These are phyloP conservation scores for Tolypocladium inflatum DNA, from an alignment of 2,329 filamentous ascomycete genomes.

Conservation along the genomic window DNA sequence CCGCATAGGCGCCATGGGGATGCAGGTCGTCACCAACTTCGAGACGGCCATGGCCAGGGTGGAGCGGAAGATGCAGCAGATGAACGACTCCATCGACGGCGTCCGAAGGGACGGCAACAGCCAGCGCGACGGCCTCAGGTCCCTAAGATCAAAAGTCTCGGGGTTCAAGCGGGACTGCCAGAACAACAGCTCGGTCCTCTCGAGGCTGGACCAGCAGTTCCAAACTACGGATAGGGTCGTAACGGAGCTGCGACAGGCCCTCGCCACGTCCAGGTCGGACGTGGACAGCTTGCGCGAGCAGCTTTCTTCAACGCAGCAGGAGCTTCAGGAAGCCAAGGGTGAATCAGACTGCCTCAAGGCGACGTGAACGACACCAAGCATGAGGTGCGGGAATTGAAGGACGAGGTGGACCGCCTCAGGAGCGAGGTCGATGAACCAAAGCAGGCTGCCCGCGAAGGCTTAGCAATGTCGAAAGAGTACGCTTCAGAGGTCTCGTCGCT, in stretches of 20 bases:
- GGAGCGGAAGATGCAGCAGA: conserved; percentile 21
- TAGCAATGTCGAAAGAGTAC: too few relatives aligned
- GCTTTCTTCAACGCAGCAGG: conserved; percentile 10
- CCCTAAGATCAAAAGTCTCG: conserved; percentile 14
- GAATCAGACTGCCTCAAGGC: conserved; percentile 13
- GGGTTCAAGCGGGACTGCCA: conserved; percentile 7
- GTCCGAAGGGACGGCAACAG: conserved; percentile 12
- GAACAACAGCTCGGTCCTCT: conserved; percentile 5
- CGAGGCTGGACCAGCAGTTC: conserved; percentile 12
- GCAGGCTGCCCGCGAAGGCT: too few relatives aligned
- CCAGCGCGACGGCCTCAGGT: conserved; percentile 14
- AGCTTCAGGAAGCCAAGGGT: conserved; percentile 12
- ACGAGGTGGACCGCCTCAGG: too few relatives aligned
- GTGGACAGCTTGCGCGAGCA: conserved; percentile 11
- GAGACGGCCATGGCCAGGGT: conserved; percentile 23
- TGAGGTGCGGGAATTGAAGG: too few relatives aligned
- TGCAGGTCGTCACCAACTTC: conserved; percentile 25
- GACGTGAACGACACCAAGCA: conserved; percentile 11
- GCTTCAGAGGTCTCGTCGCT: too few relatives aligned
- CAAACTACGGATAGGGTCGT: conserved; percentile 10
- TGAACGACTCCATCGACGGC: conserved; percentile 16
- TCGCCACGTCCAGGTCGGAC: conserved; percentile 8
- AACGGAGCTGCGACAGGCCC: conserved; percentile 8
- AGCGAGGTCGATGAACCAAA: too few relatives aligned
- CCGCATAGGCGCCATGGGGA: conserved; percentile 25